These are phyloP conservation scores for Gardenia jasminoides DNA, from an alignment of 257 asterid species.

Conservation along the genomic window DNA sequence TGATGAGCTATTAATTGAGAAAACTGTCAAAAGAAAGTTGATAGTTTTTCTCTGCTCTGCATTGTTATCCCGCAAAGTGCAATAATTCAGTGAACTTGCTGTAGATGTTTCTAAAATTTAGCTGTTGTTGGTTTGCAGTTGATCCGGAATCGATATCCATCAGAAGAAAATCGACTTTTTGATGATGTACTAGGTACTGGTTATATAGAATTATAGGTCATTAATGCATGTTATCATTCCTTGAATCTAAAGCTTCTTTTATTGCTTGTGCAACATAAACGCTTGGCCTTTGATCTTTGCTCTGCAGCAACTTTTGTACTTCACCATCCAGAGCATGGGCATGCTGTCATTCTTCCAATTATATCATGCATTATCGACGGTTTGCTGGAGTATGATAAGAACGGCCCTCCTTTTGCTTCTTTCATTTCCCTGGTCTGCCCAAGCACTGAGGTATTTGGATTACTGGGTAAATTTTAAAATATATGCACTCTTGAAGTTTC, in stretches of 20 bases:
- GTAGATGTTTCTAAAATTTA: slow-evolving; percentile 16
- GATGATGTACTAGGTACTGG: slow-evolving; percentile 87
- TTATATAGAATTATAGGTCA: neutral
- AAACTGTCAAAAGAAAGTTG: neutral
- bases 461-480: slow-evolving; percentile 1
- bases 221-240: neutral
- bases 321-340: slow-evolving; percentile 99
- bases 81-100: slow-evolving; percentile 12
- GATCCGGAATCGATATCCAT: slow-evolving; percentile 80
- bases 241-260: neutral
- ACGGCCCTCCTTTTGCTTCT: slow-evolving; percentile 82
- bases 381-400: slow-evolving; percentile 69
- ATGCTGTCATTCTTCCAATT: slow-evolving; percentile 89
- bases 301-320: slow-evolving; percentile 92
- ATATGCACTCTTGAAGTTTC: slow-evolving; percentile 6
- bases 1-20: neutral
- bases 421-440: slow-evolving; percentile 88
- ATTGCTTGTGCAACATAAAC: neutral
- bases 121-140: slow-evolving; percentile 57
- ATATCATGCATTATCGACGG: slow-evolving; percentile 89
- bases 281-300: slow-evolving; percentile 17
- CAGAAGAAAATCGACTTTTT: slow-evolving; percentile 80
- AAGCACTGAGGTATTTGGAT: slow-evolving; percentile 61
- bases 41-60: neutral
- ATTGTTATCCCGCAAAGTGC: neutral